phyloP scores from a whole-genome alignment of 129 eudicot species.

The Mikania micrantha region DNA sequence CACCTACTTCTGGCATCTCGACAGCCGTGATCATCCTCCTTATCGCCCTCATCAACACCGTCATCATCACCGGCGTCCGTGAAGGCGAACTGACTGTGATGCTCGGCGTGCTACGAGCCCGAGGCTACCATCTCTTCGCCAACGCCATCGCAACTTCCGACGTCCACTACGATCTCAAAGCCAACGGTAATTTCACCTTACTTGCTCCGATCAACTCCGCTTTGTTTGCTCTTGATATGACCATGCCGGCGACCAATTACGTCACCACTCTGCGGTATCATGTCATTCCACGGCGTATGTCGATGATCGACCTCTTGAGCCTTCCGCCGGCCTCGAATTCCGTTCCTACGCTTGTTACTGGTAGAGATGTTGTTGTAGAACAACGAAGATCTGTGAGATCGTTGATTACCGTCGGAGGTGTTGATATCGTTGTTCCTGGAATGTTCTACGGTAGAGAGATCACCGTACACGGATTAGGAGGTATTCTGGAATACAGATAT shows the following conservation, averaged over 20 bases:
- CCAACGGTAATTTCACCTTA: conserved; percentile 43
- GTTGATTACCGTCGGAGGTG: conserved; percentile 35
- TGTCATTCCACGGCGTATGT: conserved; percentile 38
- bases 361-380: conserved; percentile 21
- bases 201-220: conserved; percentile 54
- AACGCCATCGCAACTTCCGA: conserved; percentile 62
- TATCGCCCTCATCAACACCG: conserved; percentile 23
- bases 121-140: conserved; percentile 58
- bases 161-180: conserved; percentile 33
- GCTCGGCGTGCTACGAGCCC: conserved; percentile 30
- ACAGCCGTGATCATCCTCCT: conserved; percentile 3
- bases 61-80: conserved; percentile 22
- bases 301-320: conserved; percentile 28
- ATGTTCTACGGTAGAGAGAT: conserved; percentile 41
- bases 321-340: conserved; percentile 26
- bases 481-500: conserved; percentile 31
- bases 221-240: conserved; percentile 49
- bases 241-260: conserved; percentile 42
- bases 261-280: conserved; percentile 45
- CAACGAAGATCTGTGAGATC: conserved; percentile 16
- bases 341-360: conserved; percentile 29
- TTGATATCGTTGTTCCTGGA: conserved; percentile 37
- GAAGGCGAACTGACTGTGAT: conserved; percentile 29
- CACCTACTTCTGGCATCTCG: conserved; percentile 21
- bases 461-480: conserved; percentile 55